Evolutionary conservation across 2,329 filamentous ascomycete species (phyloP).

Genomic region (Colletotrichum agaves): DNA sequence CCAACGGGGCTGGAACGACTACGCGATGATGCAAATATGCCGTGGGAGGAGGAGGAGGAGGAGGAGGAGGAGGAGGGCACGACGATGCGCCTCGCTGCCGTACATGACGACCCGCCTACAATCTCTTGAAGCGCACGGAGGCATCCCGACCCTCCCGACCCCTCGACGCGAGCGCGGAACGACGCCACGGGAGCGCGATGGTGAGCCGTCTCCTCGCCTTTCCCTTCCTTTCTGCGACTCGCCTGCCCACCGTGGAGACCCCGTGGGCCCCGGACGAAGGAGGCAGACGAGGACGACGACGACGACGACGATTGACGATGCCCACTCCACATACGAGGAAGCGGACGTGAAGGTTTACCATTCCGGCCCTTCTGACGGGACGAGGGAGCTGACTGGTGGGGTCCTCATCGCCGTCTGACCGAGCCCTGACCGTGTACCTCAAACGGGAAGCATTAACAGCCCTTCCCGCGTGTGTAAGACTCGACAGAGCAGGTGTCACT

Average conservation of each 20-base stretch:
- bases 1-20: conserved; percentile 5
- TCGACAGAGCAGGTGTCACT: not conserved
- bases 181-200: conserved; percentile 9
- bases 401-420: conserved; percentile 17
- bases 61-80: conserved; percentile 5
- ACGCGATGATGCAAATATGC: conserved; percentile 10
- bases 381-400: conserved; percentile 1
- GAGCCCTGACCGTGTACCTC: conserved; percentile 34
- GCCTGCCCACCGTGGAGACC: conserved; percentile 6
- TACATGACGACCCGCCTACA: conserved; percentile 28
- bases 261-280: conserved; percentile 13
- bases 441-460: conserved; percentile 28
- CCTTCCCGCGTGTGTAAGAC: not conserved
- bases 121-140: conserved; percentile 25
- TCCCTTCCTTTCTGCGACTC: conserved; percentile 25
- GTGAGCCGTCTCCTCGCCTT: conserved; percentile 17
- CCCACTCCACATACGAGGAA: not conserved
- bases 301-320: not conserved
- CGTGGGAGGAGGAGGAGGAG: not conserved
- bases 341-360: not conserved
- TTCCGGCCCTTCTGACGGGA: conserved; percentile 4
- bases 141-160: conserved; percentile 18
- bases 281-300: conserved; percentile 11
- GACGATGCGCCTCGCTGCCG: conserved; percentile 25
- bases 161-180: conserved; percentile 14